phyloP scores from a whole-genome alignment of 495 filamentous ascomycete species.

The Xylaria scruposa region DNA sequence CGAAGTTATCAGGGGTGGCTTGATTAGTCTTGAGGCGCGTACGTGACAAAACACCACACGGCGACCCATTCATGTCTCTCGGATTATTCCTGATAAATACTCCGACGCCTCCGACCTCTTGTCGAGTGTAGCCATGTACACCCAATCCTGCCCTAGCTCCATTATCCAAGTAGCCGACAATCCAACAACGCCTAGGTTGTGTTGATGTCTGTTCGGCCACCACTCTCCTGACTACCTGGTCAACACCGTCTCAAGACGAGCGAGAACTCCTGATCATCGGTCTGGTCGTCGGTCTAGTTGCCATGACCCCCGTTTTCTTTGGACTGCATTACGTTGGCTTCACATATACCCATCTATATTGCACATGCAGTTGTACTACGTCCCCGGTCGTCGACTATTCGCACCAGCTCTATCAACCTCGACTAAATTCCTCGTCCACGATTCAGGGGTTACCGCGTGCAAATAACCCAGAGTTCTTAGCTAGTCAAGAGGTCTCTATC shows the following conservation, averaged over 20 bases:
- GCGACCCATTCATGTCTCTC: constrained; percentile 9
- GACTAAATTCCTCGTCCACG: not conserved
- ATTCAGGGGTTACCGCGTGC: not conserved
- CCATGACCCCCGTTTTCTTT: not conserved
- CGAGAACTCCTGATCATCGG: not conserved
- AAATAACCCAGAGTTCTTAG: not conserved
- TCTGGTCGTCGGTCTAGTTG: not conserved
- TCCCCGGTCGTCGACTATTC: not conserved
- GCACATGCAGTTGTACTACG: not conserved
- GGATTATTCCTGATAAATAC: constrained; percentile 13
- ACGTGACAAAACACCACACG: constrained; percentile 12
- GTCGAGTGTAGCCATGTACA: constrained; percentile 3
- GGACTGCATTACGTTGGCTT: not conserved
- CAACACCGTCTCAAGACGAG: not conserved
- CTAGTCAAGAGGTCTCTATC: not conserved
- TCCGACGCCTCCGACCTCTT: constrained; percentile 15
- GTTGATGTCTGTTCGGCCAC: not conserved
- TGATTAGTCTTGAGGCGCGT: constrained; percentile 1
- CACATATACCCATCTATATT: not conserved
- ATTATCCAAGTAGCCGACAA: not conserved
- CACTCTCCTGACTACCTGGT: constrained; percentile 1
- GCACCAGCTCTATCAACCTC: constrained; percentile 7
- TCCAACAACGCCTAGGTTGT: not conserved
- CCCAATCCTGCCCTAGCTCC: not conserved
- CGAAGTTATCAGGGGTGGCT: constrained; percentile 3